Base-by-base conservation (phyloP, 495 filamentous ascomycete species). In the Talaromyces liani region DNA sequence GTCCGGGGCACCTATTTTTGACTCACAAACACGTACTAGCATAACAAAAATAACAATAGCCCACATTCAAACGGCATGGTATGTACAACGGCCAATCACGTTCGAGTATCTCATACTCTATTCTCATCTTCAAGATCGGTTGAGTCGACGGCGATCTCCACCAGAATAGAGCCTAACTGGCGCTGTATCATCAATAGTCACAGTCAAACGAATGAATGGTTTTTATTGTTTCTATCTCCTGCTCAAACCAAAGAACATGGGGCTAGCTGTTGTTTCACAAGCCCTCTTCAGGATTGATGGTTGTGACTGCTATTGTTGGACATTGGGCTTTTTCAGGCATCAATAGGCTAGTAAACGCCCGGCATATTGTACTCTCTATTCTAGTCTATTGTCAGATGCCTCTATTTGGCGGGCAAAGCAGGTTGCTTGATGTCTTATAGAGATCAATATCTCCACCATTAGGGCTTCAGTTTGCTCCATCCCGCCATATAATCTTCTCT, bases 401-500 rank as follows among this genome's bases (percentile, higher is more conserved):
- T 31, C 3, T 31, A 31, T 31, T 31, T 31, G n/a, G 14, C 18
- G 18, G 45, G n/a, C n/a, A 49, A 49, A 49, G 45, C 45, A 56
- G 53, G 22, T 31, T 16, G 10, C 24, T 5, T 27, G 20, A 56
- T 56, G 22, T 27, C 53, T 56, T 56, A 56, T 56, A 56, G 53
- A 56, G 53, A 56, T 56, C 53, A 29, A 25, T n/a, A 27, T 29
- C 53, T 56, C 53, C 53, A 56, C 14, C 8, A 25, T 20, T 45
- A 60, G 58, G 34, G 61, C 62, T 45, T 47, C 47, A 59, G 51
- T 29, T 14, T 20, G 58, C 57, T 55, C 36, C 60, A 27, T 53
- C 31, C 62, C 36, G 24, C 34, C 64, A 47, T 31, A 20, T 47
- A 31, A 61, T 68, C 33, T 41, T 65, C 63, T 66, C 57, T 67